Evolutionary conservation across 441 rosid genomes (phyloP), one percentile per base, ranked within the genome.

Genomic region (Lagerstroemia fauriei): DNA sequence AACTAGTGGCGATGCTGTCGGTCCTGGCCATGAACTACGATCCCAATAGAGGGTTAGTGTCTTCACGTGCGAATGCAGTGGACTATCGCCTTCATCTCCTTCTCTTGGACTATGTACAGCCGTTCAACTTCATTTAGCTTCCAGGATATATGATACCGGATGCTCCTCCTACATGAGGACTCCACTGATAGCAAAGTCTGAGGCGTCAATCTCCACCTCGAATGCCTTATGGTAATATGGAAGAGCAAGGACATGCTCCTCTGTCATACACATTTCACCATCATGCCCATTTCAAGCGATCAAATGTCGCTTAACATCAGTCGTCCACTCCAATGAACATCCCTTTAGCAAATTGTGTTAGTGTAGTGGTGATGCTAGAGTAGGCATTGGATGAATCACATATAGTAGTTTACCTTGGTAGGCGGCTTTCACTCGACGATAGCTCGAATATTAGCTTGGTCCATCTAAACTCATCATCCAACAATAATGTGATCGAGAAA

Each of bases 41-140:
- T 0, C 63, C 78, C 22, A 75, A 7, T 5, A 50, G 18, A 20
- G 50, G n/a, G n/a, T n/a, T n/a, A 76, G 4, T 53, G 78, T 3
- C 66, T 16, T 65, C 46, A 76, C 29, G 13, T 32, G 14, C 20
- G 46, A 17, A 63, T 9, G 32, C 51, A 78, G 25, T 78, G 72
- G 17, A 78, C 51, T 12, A 78, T 22, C 8, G 7, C 53, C 3
- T 11, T 78, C 48, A 78, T 59, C 48, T 78, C 80, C 20, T 78
- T 78, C 29, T 78, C 72, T 8, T 78, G 80, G 13, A 61, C 72
- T 9, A 13, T 78, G 32, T 78, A 38, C 47, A 31, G 16, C 31
- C 48, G 14, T 16, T 78, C 11, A 3, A 29, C 38, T 4, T 59
- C 71, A 20, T 63, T 78, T 16, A 78, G 72, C 72, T 78, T 61